Evolutionary conservation across 164 flowering plant genomes (phyloP).

Genomic region (Liquidambar formosana): DNA sequence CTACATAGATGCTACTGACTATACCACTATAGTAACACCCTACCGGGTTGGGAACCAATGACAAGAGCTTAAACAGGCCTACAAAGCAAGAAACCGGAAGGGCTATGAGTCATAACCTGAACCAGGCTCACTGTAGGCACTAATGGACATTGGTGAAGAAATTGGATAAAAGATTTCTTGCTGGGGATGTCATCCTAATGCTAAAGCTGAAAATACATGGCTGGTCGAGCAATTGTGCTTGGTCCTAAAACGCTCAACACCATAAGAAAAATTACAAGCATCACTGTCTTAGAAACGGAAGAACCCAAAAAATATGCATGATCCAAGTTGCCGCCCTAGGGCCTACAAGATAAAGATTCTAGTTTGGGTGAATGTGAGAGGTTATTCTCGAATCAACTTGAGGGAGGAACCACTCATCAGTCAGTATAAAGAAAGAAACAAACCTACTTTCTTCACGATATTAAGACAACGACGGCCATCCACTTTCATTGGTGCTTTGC

Average conservation of each 20-base stretch:
- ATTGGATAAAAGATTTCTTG: no score
- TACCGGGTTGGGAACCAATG: no score
- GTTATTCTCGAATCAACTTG: slow-evolving; percentile 16
- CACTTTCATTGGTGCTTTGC: slow-evolving; percentile 1
- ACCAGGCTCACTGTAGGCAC: no score
- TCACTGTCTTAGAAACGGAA: slow-evolving; percentile 2
- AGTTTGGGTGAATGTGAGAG: neutral
- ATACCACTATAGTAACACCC: no score
- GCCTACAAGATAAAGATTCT: neutral
- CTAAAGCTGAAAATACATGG: neutral
- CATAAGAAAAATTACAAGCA: neutral
- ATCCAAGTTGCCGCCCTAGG: slow-evolving; percentile 4
- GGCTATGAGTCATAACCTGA: no score
- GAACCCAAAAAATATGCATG: slow-evolving; percentile 4
- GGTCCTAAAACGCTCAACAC: neutral
- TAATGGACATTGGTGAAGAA: no score
- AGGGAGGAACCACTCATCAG: neutral
- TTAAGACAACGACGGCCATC: slow-evolving; percentile 10
- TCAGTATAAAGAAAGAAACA: slow-evolving; percentile 8
- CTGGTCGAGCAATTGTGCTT: neutral
- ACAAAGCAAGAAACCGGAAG: no score
- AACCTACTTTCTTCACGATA: slow-evolving; percentile 4
- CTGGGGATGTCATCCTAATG: neutral
- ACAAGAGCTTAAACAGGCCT: no score
- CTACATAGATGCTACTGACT: no score